Evolutionary conservation across 441 rosid genomes (phyloP), one percentile per base, ranked within the genome.

Genomic region (Viola pubescens): DNA sequence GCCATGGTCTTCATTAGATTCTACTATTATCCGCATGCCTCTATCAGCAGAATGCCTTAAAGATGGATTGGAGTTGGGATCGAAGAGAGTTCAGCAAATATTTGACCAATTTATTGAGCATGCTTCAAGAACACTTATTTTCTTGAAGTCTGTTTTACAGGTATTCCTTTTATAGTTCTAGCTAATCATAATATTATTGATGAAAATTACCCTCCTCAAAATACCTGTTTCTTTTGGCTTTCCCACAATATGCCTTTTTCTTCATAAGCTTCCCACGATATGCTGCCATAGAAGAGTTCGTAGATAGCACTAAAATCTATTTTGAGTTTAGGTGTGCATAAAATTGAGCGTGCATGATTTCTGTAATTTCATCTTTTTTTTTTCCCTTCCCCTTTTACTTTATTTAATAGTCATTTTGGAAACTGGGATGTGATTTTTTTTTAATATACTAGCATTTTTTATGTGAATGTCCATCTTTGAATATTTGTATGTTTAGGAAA

Each of bases 11-110:
- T 69, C 81, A 63, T 69, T 73, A 53, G 89, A 86, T 70, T 86
- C 90, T 64, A 94, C 97, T 67, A 72, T 94, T 66, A 86, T 94
- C 64, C 90, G 99, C 73, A 90, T 94, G 96, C 97, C 99, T 70
- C 69, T 94, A 53, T 86, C 99, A 44, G 76, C 86, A 58, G 89
- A 85, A 60, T 79, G 85, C 74, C 75, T 88, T 74, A 76, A 80
- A 64, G 86, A 86, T 81, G 97, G 91, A 67, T 80, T 83, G 73
- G 88, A 90, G 74, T 59, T 80, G 70, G 99, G 96, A 63, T 62
- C 81, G 71, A 63, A 63, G 64, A 83, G 81, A 73, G 81, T 90
- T 62, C 82, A 84, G 71, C 85, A 73, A 68, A 77, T 82, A 72
- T 76, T 79, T 79, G 86, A 94, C 49, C 82, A 75, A 73, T 82